Evolutionary conservation across 1,284 basidiomycete genomes (phyloP).

Genomic region (Apiotrichum gamsii): DNA sequence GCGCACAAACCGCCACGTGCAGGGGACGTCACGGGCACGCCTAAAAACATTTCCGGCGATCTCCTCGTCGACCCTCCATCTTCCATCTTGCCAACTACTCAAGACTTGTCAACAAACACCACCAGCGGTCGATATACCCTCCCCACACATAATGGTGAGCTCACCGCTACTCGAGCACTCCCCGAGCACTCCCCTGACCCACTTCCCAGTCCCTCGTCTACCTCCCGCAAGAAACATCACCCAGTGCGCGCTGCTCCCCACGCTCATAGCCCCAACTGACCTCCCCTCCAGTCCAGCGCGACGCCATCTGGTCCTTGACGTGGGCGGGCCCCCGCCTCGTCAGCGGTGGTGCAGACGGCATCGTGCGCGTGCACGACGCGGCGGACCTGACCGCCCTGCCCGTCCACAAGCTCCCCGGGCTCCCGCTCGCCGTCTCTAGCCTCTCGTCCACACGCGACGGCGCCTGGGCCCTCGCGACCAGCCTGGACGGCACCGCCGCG

Average conservation of each 20-base stretch:
- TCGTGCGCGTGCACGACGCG: constrained; percentile 42
- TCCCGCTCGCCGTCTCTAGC: constrained; percentile 67
- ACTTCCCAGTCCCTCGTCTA: constrained; percentile 39
- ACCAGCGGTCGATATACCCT: too few relatives aligned
- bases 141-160: constrained; percentile 12
- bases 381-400: constrained; percentile 54
- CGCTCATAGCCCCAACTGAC: background rate
- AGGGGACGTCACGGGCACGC: too few relatives aligned
- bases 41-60: too few relatives aligned
- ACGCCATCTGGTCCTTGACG: constrained; percentile 36
- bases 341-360: constrained; percentile 39
- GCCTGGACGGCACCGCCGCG: constrained; percentile 69
- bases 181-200: too few relatives aligned
- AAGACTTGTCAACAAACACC: too few relatives aligned
- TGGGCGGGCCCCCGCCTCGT: constrained; percentile 31
- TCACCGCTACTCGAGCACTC: too few relatives aligned
- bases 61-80: too few relatives aligned
- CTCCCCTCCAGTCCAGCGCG: constrained; percentile 25
- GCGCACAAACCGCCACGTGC: too few relatives aligned
- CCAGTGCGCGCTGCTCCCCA: constrained; percentile 17
- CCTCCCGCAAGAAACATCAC: constrained; percentile 36
- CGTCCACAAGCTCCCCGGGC: constrained; percentile 57
- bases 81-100: too few relatives aligned
- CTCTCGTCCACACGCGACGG: constrained; percentile 63
- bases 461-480: constrained; percentile 62